Percentiles rank a stretch among this genome's conserved stretches.
Conservation (phyloP, 2,329 filamentous ascomycete species). For the Lasiodiplodia theobromae region DNA sequence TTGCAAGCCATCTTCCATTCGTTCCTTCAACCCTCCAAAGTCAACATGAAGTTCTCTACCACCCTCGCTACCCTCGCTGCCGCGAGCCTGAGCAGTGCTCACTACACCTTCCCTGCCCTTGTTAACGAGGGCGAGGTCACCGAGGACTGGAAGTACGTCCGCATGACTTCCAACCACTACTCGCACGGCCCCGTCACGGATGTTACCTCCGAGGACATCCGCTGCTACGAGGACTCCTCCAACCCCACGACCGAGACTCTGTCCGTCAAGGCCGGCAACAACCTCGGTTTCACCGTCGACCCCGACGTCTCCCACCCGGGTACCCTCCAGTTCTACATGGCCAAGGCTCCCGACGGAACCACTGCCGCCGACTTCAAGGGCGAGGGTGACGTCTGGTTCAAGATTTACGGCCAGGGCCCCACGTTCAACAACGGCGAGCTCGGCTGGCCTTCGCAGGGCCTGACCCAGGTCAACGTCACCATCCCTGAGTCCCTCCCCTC, state of each 20-base stretch:
- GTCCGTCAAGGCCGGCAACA: conserved; percentile 41
- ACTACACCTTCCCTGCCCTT: conserved; percentile 39
- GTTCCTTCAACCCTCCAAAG: background rate
- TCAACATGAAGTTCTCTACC: conserved; percentile 28
- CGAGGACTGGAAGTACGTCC: conserved; percentile 43
- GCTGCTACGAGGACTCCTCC: conserved; percentile 43
- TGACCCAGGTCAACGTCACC: conserved; percentile 41
- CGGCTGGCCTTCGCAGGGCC: conserved; percentile 33
- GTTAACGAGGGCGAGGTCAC: conserved; percentile 36
- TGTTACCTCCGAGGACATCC: conserved; percentile 40
- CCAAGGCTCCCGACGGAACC: conserved; percentile 39
- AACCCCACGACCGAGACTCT: conserved; percentile 35
- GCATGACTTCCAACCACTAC: conserved; percentile 43
- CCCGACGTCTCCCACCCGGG: conserved; percentile 45
- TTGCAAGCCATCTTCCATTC: conserved; percentile 7
- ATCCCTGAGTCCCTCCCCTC: conserved; percentile 50
- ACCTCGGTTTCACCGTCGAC: conserved; percentile 42
- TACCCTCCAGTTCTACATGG: conserved; percentile 48
- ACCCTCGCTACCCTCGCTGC: conserved; percentile 23
- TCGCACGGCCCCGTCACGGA: conserved; percentile 42
- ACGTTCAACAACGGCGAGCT: conserved; percentile 31
- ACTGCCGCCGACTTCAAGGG: conserved; percentile 39
- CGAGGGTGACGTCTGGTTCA: conserved; percentile 45
- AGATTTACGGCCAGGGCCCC: conserved; percentile 39
- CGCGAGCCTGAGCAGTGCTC: conserved; percentile 26